phyloP scores from a whole-genome alignment of 345 rosid species.

The Salix dunnii region DNA sequence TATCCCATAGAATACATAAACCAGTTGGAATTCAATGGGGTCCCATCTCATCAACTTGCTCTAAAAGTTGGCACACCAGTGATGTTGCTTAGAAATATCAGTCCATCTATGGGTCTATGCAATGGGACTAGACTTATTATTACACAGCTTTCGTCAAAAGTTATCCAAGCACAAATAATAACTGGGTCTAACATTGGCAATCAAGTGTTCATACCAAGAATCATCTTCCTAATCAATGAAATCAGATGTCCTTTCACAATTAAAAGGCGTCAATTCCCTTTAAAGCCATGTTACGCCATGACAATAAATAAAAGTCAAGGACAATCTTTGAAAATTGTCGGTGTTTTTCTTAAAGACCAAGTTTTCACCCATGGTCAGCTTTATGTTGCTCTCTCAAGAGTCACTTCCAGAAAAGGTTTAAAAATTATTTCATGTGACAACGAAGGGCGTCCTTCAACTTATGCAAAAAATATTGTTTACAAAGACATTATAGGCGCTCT shows the following conservation, averaged over 20 bases:
- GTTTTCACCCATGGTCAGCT: not conserved
- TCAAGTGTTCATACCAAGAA: not conserved
- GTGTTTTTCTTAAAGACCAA: not conserved
- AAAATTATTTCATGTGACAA: not conserved
- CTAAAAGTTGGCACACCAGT: constrained; percentile 5
- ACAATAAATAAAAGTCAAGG: constrained; percentile 12
- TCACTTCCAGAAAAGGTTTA: not conserved
- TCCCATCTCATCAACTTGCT: not conserved
- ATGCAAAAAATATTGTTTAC: not conserved
- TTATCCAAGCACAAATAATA: not conserved
- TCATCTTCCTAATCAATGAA: not conserved
- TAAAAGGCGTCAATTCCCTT: not conserved
- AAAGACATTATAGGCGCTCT: too few relatives aligned
- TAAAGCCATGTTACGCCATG: not conserved
- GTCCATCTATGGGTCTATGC: not conserved
- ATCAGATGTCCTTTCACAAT: not conserved
- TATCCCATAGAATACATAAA: not conserved
- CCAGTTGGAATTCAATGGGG: not conserved
- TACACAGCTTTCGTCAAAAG: not conserved
- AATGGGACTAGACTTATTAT: constrained; percentile 3
- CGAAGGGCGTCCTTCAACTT: not conserved
- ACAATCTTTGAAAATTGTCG: not conserved
- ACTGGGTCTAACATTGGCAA: not conserved
- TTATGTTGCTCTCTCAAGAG: not conserved
- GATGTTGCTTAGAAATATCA: constrained; percentile 5